Conservation (phyloP, 768 basidiomycete genomes). For the Hygrophorus pudorinus region DNA sequence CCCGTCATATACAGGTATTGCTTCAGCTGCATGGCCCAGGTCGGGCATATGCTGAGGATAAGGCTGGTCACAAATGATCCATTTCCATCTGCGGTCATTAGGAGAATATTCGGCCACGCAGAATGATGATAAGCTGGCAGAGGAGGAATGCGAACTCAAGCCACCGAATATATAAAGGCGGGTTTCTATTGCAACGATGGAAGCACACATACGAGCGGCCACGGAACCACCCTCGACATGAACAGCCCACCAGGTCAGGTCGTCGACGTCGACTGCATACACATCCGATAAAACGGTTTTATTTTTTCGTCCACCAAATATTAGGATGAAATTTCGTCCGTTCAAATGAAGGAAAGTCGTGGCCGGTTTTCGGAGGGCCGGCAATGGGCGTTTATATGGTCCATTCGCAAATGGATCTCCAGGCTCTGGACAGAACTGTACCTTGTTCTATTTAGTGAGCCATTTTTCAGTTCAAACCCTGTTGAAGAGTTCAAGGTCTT, state of each 20-base stretch:
- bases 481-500: too few relatives aligned
- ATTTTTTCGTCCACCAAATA: conserved; percentile 19
- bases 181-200: conserved; percentile 14
- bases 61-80: too few relatives aligned
- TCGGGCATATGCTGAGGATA: neutral
- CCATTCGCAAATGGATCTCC: too few relatives aligned
- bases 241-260: conserved; percentile 16
- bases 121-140: neutral
- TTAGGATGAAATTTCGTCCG: conserved; percentile 13
- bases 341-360: conserved; percentile 11
- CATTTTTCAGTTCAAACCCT: too few relatives aligned
- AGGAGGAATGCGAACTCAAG: conserved; percentile 6
- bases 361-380: conserved; percentile 12
- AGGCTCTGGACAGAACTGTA: too few relatives aligned
- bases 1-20: conserved; percentile 14
- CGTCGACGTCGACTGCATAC: conserved; percentile 15
- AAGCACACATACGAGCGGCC: conserved; percentile 12
- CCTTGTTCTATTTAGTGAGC: too few relatives aligned
- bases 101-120: too few relatives aligned
- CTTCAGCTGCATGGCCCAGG: conserved; percentile 6
- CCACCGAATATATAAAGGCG: conserved; percentile 20
- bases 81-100: too few relatives aligned
- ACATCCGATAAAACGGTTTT: conserved; percentile 6
- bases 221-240: conserved; percentile 11
- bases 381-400: conserved; percentile 6